Percentiles rank a stretch among this genome's conserved stretches.
Evolutionary conservation across 768 basidiomycete genomes (phyloP).

Genomic region (Omphalotus guepiniiformis): DNA sequence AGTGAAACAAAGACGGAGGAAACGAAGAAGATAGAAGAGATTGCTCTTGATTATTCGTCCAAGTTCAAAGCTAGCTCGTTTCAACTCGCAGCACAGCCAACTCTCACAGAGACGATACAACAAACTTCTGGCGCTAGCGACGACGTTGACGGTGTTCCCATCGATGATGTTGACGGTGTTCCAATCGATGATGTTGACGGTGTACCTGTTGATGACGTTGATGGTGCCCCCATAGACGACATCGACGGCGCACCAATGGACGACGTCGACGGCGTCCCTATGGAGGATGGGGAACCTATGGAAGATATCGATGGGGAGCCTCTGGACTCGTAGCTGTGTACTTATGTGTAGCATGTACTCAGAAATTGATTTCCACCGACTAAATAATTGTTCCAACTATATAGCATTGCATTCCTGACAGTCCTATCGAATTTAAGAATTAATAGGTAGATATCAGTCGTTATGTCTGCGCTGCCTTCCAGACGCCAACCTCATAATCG

Average conservation of each 20-base stretch:
- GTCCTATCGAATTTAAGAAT: too few relatives aligned
- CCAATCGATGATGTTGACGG: slow-evolving; percentile 39
- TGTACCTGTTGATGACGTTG: slow-evolving; percentile 22
- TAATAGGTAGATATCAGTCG: slow-evolving; percentile 20
- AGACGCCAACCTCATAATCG: slow-evolving; percentile 60
- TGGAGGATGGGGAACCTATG: slow-evolving; percentile 30
- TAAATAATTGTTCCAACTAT: too few relatives aligned
- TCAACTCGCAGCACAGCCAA: slow-evolving; percentile 55
- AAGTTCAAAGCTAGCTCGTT: slow-evolving; percentile 79
- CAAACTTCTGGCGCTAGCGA: slow-evolving; percentile 24
- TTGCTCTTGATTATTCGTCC: slow-evolving; percentile 37
- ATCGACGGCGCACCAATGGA: slow-evolving; percentile 41
- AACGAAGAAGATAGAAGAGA: slow-evolving; percentile 11
- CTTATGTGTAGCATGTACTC: not conserved
- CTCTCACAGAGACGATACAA: slow-evolving; percentile 11
- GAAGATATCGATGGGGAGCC: slow-evolving; percentile 37
- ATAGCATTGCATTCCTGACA: too few relatives aligned
- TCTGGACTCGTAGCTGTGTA: too few relatives aligned
- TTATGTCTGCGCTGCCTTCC: slow-evolving; percentile 38
- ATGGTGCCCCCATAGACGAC: slow-evolving; percentile 40
- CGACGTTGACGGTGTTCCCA: slow-evolving; percentile 38
- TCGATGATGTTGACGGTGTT: slow-evolving; percentile 36
- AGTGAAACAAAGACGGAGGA: slow-evolving; percentile 19
- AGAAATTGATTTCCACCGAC: not conserved
- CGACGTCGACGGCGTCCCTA: slow-evolving; percentile 23